Evolutionary conservation across 139 green algal genomes (phyloP), one percentile per base, ranked within the genome.

Genomic region (Limnomonas spitsbergensis): DNA sequence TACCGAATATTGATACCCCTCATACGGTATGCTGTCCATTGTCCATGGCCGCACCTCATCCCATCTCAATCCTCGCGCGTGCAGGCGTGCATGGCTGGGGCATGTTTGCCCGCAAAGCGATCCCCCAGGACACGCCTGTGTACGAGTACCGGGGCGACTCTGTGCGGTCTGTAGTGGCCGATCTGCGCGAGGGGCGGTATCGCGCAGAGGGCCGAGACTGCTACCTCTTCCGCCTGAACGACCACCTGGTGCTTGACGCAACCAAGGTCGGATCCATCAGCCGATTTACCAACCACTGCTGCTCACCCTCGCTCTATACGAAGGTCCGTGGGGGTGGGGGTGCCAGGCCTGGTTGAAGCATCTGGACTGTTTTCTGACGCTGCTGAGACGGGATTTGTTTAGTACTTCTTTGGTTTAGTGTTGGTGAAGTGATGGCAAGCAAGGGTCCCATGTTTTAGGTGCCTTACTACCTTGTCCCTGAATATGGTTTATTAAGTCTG

Each of bases 281-380:
- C 26, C 88, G 94, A 39, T 97, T 98, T 86, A 94, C 90, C 78
- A 98, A 98, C 84, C 93, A 97, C 87, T 95, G 86, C 73, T 98
- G 95, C 87, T 52, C 72, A 27, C 95, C 95, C 26, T 94, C 82
- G 66, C 82, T 97, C 69, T 98, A 97, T 86, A 91, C 89, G 71
- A 94, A 93, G 82, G 85, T 81, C 34, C 1, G 66, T 61, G n/a
- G n/a, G n/a, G n/a, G n/a, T n/a, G n/a, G n/a, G n/a, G n/a, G n/a
- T n/a, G n/a, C n/a, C n/a, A n/a, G n/a, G n/a, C n/a, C n/a, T n/a
- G n/a, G n/a, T n/a, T n/a, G n/a, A n/a, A n/a, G n/a, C n/a, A n/a
- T n/a, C n/a, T n/a, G 27, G 2, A 3, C 66, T 36, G 31, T 4
- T n/a, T 31, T 9, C 26, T 26, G 56, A 14, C 27, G 9, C 34